Base-by-base conservation (phyloP, 768 basidiomycete species). In the Tephrocybe rancida region DNA sequence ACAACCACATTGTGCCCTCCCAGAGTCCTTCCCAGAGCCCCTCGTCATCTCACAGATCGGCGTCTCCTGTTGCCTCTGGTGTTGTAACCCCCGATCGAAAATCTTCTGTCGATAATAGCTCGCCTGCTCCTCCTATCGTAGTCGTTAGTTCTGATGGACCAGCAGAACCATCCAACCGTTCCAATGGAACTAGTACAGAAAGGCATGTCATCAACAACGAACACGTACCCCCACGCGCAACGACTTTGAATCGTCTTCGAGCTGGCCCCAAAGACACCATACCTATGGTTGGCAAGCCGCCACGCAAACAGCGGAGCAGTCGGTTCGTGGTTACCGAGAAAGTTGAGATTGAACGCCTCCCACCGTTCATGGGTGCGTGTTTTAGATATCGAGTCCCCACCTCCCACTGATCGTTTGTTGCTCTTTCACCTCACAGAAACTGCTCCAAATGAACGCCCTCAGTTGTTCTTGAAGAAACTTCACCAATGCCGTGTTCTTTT, bases 401-500 rank as follows among this genome's bases (percentile, higher is more conserved):
- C 34, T 25, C 49, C 27, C 48, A 11, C 32, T 53, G 44, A 50
- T 37, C 30, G 57, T 55, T 59, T 24, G 55, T 32, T 7, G 6
- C 35, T 48, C 60, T 64, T 24, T 32, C 26, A 32, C 24, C 22
- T 72, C n/a, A n/a, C n/a, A 98, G 97, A 99, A 77, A 95, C 90
- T 2, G 82, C 94, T 45, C 84, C 87, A 4, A 83, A 78, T 60
- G 97, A 98, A 69, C 88, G 96, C 30, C 86, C 92, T 29, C 87
- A 88, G 55, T 79, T 99, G 32, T 98, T 99, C 70, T 77, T 98
- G 66, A 92, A 82, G 73, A 99, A 99, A 72, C 81, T 99, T 49
- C 87, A 90, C 70, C 97, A 99, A 68, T 98, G 96, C 74, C 87
- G 90, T 51, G 95, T 98, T 58, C 75, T 99, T 37, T 99, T 99